Evolutionary conservation across 805 yeast species (phyloP).

Genomic region (Saccharomycopsis fibuligera): DNA sequence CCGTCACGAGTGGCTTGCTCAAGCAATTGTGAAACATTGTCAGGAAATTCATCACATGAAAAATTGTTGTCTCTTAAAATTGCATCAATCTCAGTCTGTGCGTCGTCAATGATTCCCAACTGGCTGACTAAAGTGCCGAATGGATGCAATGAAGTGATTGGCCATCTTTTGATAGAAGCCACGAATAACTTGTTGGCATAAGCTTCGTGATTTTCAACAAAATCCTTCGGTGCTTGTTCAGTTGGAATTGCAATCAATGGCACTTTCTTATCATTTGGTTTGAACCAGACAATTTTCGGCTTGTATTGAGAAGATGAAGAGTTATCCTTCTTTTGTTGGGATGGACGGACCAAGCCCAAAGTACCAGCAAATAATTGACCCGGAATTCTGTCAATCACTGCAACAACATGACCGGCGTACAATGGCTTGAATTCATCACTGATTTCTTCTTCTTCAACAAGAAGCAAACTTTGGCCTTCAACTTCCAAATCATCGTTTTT

Average conservation of each 20-base stretch:
- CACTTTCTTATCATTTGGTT: conserved; percentile 96
- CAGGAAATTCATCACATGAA: conserved; percentile 73
- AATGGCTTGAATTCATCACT: conserved; percentile 88
- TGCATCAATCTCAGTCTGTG: conserved; percentile 76
- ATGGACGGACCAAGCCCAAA: conserved; percentile 87
- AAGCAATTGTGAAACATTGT: conserved; percentile 29
- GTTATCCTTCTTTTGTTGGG: conserved; percentile 82
- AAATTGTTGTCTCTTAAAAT: conserved; percentile 84
- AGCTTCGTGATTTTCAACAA: conserved; percentile 83
- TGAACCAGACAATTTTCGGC: conserved; percentile 98
- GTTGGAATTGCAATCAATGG: conserved; percentile 98
- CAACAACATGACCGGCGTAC: conserved; percentile 97
- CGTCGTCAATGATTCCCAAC: conserved; percentile 74
- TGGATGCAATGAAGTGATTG: conserved; percentile 96
- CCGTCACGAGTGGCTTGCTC: conserved; percentile 21
- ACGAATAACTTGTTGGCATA: conserved; percentile 81
- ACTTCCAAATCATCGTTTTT: conserved; percentile 98
- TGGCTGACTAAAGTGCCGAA: conserved; percentile 90
- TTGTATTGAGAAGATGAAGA: conserved; percentile 34
- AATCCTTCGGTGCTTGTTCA: conserved; percentile 94
- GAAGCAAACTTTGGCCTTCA: conserved; percentile 87
- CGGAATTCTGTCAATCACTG: conserved; percentile 94
- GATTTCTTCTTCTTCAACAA: conserved; percentile 93
- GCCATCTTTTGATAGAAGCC: conserved; percentile 98
- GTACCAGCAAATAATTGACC: conserved; percentile 96